These are phyloP conservation scores for Phragmites australis DNA, from an alignment of 176 grass and related monocot species.

Conservation along the genomic window DNA sequence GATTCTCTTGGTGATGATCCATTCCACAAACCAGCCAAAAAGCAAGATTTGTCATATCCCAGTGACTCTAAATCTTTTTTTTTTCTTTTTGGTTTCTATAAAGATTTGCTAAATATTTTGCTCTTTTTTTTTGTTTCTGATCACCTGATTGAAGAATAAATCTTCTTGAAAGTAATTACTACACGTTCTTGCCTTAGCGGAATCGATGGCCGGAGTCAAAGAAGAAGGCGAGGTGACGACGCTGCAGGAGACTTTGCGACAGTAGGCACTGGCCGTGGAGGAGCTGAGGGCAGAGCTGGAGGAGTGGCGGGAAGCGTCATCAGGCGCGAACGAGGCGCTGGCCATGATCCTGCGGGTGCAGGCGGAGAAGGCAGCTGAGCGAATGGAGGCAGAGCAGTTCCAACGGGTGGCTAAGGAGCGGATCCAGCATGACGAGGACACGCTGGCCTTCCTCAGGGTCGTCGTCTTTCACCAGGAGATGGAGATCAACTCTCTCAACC, in stretches of 20 bases:
- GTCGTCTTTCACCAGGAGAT: conserved; percentile 79
- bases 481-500: conserved; percentile 74
- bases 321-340: conserved; percentile 69
- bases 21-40: conserved; percentile 8
- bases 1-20: neutral
- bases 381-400: conserved; percentile 73
- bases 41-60: conserved; percentile 7
- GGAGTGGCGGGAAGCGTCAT: conserved; percentile 72
- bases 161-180: neutral
- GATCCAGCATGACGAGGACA: conserved; percentile 73
- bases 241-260: conserved; percentile 59
- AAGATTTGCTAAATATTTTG: conserved; percentile 16
- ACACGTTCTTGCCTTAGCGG: neutral
- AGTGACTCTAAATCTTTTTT: conserved; percentile 1
- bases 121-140: neutral
- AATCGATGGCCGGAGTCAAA: conserved; percentile 42
- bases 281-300: conserved; percentile 70
- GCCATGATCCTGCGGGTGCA: conserved; percentile 88
- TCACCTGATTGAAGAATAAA: neutral
- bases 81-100: neutral
- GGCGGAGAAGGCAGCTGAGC: conserved; percentile 69
- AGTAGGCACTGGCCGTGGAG: conserved; percentile 51
- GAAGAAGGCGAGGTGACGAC: conserved; percentile 58
- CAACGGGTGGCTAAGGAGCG: conserved; percentile 74
- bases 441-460: conserved; percentile 65